Conservation (phyloP, 495 filamentous ascomycete genomes). For the Hypoxylon intermedium region DNA sequence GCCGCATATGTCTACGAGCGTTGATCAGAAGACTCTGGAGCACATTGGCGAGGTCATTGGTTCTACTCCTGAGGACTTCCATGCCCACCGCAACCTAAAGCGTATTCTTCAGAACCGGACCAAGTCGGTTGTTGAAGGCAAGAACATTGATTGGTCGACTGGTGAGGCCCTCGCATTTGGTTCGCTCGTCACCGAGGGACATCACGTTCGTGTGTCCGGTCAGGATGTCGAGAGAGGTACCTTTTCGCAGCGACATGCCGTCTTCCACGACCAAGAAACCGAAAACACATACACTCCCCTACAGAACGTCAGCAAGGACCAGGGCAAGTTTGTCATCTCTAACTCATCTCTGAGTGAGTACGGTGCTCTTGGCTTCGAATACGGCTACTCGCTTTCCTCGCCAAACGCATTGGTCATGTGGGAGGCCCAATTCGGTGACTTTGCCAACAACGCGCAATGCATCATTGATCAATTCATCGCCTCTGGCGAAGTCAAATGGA, state of each 20-base stretch:
- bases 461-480: slow-evolving; percentile 99
- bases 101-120: slow-evolving; percentile 90
- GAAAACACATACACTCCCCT: slow-evolving; percentile 93
- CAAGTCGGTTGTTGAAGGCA: slow-evolving; percentile 91
- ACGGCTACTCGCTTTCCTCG: slow-evolving; percentile 96
- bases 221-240: slow-evolving; percentile 99
- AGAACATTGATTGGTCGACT: slow-evolving; percentile 96
- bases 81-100: slow-evolving; percentile 91
- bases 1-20: slow-evolving; percentile 87
- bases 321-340: slow-evolving; percentile 93
- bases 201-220: slow-evolving; percentile 95
- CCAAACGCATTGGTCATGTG: slow-evolving; percentile 97
- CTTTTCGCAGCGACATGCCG: slow-evolving; percentile 97
- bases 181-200: slow-evolving; percentile 85
- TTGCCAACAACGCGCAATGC: slow-evolving; percentile 98
- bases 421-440: slow-evolving; percentile 99
- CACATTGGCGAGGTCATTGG: slow-evolving; percentile 81
- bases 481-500: slow-evolving; percentile 97
- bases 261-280: slow-evolving; percentile 94
- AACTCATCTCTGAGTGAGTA: slow-evolving; percentile 98
- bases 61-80: slow-evolving; percentile 80
- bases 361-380: slow-evolving; percentile 95
- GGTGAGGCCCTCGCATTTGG: slow-evolving; percentile 97
- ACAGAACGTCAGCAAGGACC: slow-evolving; percentile 83
- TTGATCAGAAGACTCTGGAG: slow-evolving; percentile 71